These are phyloP conservation scores for Backusella luteola DNA, from an alignment of 192 early-diverging fungal genomes.

Conservation along the genomic window DNA sequence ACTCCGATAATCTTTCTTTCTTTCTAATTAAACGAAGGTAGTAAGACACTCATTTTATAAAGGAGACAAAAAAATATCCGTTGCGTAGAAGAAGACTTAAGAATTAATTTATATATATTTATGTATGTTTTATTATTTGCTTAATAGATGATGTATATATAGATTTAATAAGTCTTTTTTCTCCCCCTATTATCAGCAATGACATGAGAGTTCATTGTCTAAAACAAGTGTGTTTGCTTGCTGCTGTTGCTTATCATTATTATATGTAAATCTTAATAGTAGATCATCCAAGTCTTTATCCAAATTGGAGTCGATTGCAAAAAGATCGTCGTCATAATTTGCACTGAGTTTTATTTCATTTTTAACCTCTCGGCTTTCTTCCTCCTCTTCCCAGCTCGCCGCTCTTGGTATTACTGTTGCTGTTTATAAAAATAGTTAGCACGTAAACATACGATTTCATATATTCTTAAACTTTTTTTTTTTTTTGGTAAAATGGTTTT, in stretches of 20 bases:
- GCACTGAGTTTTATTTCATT: slow-evolving; percentile 5
- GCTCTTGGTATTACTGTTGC: not conserved
- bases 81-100: not conserved
- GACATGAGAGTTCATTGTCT: not conserved
- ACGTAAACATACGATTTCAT: not conserved
- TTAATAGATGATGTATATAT: not conserved
- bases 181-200: not conserved
- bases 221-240: not conserved
- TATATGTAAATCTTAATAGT: not conserved
- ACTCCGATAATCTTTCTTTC: not conserved
- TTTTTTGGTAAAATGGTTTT: not conserved
- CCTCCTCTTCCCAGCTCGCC: not conserved
- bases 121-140: not conserved
- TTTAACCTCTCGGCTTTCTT: not conserved
- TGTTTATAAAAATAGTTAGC: not conserved
- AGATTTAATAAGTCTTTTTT: not conserved
- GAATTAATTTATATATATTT: not conserved
- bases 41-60: too few species aligned
- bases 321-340: not conserved
- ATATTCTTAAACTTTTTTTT: not conserved
- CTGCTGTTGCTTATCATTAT: not conserved
- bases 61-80: not conserved
- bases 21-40: not conserved
- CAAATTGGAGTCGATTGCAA: not conserved
- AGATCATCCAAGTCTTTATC: not conserved